Conservation (phyloP, 257 asterid species). For the Gynochthodes officinalis region DNA sequence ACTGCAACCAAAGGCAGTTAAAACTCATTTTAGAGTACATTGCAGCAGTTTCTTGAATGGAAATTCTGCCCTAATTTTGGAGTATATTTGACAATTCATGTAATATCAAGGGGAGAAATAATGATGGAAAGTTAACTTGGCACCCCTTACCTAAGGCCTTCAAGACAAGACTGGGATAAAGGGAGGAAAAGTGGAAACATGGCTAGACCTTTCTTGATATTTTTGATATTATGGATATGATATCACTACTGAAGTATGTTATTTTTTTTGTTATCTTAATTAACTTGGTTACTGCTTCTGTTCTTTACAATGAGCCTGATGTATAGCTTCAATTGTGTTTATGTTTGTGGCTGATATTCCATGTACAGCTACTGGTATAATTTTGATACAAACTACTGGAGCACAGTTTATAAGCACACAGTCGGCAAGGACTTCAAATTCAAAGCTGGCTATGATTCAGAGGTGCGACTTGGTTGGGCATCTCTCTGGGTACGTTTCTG, state of each 20-base stretch:
- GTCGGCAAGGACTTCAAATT: slow-evolving; percentile 78
- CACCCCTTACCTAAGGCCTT: too few species aligned
- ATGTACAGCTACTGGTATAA: slow-evolving; percentile 72
- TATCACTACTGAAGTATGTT: too few species aligned
- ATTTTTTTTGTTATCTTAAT: background rate
- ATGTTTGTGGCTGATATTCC: slow-evolving; percentile 15
- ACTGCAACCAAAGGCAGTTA: background rate
- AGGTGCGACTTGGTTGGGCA: slow-evolving; percentile 93
- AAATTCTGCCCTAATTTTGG: background rate
- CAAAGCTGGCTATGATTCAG: slow-evolving; percentile 95
- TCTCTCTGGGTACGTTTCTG: slow-evolving; percentile 77
- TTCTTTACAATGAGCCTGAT: background rate
- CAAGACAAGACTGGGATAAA: background rate
- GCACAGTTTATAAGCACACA: slow-evolving; percentile 76
- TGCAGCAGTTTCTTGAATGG: background rate
- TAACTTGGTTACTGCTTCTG: background rate
- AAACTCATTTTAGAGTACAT: background rate
- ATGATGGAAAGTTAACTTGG: background rate
- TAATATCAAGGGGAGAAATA: background rate
- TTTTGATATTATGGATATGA: background rate
- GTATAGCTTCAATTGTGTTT: background rate
- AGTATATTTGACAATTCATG: background rate
- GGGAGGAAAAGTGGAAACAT: background rate
- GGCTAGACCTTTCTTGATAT: background rate
- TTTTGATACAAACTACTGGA: slow-evolving; percentile 80